These are phyloP conservation scores for Hemisphaericaspora nanyangensis DNA, from an alignment of 805 yeast species.

Conservation along the genomic window DNA sequence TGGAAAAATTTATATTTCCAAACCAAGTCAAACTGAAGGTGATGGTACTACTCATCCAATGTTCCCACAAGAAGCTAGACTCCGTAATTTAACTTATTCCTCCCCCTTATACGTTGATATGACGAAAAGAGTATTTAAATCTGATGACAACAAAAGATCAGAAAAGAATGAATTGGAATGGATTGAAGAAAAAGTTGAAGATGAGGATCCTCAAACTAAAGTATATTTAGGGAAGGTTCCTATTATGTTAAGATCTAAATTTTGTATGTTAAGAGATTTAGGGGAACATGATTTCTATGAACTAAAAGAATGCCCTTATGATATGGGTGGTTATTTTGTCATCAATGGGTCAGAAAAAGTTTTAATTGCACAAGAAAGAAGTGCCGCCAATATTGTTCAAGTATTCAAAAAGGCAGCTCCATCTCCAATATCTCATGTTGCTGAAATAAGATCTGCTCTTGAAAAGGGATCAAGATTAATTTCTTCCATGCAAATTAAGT, in stretches of 20 bases:
- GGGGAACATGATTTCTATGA: conserved; percentile 92
- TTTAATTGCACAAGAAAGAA: conserved; percentile 95
- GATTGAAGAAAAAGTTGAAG: conserved; percentile 48
- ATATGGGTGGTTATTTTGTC: conserved; percentile 99
- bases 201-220: conserved; percentile 60
- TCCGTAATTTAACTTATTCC: conserved; percentile 93
- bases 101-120: conserved; percentile 96
- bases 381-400: conserved; percentile 98
- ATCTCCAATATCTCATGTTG: conserved; percentile 91
- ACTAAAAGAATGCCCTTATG: conserved; percentile 97
- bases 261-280: conserved; percentile 86
- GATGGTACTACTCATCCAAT: conserved; percentile 99
- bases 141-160: conserved; percentile 62
- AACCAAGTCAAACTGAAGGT: conserved; percentile 98
- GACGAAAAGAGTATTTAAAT: conserved; percentile 82
- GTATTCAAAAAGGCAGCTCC: conserved; percentile 98
- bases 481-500: conserved; percentile 89
- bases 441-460: conserved; percentile 93
- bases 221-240: conserved; percentile 97
- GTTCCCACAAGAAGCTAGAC: conserved; percentile 97
- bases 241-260: conserved; percentile 94
- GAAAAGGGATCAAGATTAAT: conserved; percentile 97
- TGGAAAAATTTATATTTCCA: conserved; percentile 93
- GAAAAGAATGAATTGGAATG: conserved; percentile 42
- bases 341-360: conserved; percentile 99